Evolutionary conservation across 1,284 basidiomycete genomes (phyloP).

Genomic region (Moniliella sp.): DNA sequence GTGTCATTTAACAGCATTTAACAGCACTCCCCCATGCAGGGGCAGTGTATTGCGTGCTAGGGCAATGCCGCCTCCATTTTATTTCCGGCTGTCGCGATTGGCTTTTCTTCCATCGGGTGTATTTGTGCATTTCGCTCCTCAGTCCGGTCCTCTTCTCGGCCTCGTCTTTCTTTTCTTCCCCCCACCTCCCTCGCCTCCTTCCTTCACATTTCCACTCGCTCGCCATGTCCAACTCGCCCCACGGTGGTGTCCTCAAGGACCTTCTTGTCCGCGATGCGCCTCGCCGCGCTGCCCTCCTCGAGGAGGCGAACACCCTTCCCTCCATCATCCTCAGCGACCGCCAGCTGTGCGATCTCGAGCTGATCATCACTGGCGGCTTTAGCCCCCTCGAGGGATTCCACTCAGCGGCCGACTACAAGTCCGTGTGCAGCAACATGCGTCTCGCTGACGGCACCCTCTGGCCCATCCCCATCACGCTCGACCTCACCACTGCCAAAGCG

Average conservation of each 20-base stretch:
- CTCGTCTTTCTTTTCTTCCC: too few species aligned
- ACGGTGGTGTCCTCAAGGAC: constrained; percentile 84
- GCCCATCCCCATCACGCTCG: constrained; percentile 84
- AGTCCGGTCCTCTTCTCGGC: too few species aligned
- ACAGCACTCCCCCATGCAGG: too few species aligned
- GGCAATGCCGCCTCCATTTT: too few species aligned
- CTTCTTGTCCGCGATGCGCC: constrained; percentile 59
- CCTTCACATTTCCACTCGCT: background rate
- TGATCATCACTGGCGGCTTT: constrained; percentile 88
- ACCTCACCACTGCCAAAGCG: constrained; percentile 59
- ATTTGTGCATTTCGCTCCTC: too few species aligned
- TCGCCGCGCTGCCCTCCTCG: constrained; percentile 48
- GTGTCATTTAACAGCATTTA: too few species aligned
- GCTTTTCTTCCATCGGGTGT: too few species aligned
- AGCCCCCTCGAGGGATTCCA: constrained; percentile 96
- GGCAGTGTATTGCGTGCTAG: too few species aligned
- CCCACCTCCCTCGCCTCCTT: too few species aligned
- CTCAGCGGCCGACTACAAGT: constrained; percentile 68
- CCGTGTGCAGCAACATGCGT: constrained; percentile 66
- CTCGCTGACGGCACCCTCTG: constrained; percentile 68
- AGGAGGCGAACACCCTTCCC: constrained; percentile 51
- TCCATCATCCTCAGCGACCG: constrained; percentile 66
- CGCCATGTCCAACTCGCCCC: constrained; percentile 43
- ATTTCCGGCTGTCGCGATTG: too few species aligned
- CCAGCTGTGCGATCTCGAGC: constrained; percentile 86